Evolutionary conservation across 2,329 filamentous ascomycete species (phyloP), one percentile per base, ranked within the genome.

Genomic region (Cladophialophora psammophila): DNA sequence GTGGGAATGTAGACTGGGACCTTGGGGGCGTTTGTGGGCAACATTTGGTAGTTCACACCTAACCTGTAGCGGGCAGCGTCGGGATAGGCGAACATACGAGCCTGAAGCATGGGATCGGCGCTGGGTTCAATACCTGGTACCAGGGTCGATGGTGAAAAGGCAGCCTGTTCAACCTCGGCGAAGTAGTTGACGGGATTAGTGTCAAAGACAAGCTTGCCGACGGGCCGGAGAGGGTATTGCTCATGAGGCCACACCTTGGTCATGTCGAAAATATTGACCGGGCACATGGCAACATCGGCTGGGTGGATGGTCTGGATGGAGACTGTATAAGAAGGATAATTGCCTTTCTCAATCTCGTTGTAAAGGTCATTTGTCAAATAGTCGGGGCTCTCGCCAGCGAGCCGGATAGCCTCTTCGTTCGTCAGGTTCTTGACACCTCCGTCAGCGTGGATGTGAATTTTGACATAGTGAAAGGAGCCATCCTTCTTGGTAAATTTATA

Each of bases 221-320:
- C 82, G 54, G 81, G 84, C 18, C 86, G 82, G 12, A 90, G 80
- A 1, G 89, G 89, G 34, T 88, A 86, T 55, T 89, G 83, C 26
- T 77, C 80, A 66, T 90, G 86, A 2, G 88, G 88, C 88, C 88
- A 91, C 72, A 89, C 84, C 78, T 91, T 90, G 59, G 89, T 91
- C 69, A 90, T 79, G 74, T 91, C 90, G 68, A 92, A 90, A 68
- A 91, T 80, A 76, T 88, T 89, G 81, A 84, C 88, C 50, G 80
- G 81, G 75, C 86, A 87, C 65, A 84, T 82, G 74, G 89, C 84
- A 2, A 87, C 87, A 71, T 90, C 82, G 68, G 87, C 85, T 0
- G 88, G 87, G 18, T 83, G 85, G 67, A 91, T 82, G 5, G 86
- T 82, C 76, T 91, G 90, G 1, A 90, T 82, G 69, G 87, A 89